A percentile compares a stretch with the other conserved stretches of the same genome.
Evolutionary conservation across 2,329 filamentous ascomycete species (phyloP).

Genomic region (Cadophora gregata): DNA sequence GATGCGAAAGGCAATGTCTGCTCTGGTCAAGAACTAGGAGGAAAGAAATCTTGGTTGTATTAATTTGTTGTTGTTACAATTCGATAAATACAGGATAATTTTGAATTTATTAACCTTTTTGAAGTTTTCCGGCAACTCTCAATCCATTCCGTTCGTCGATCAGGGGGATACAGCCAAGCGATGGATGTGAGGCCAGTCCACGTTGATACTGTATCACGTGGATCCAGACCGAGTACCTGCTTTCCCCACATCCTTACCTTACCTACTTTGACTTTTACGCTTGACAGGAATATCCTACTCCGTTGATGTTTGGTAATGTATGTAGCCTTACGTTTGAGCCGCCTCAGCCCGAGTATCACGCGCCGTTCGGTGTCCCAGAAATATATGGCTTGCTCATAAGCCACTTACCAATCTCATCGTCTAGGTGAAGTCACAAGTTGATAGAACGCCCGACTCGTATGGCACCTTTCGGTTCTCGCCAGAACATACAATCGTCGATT

Average conservation of each 20-base stretch:
- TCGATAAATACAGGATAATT: not conserved
- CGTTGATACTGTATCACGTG: not conserved
- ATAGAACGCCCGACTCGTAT: not conserved
- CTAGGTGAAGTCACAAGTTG: not conserved
- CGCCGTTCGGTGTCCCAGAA: conserved; percentile 6
- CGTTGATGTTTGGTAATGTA: not conserved
- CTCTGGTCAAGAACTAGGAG: not conserved
- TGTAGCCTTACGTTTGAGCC: not conserved
- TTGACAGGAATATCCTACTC: not conserved
- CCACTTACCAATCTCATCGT: not conserved
- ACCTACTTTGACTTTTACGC: not conserved
- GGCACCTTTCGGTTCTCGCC: not conserved
- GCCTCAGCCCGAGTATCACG: conserved; percentile 9
- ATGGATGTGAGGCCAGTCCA: not conserved
- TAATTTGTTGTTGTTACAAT: not conserved
- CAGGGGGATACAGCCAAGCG: not conserved
- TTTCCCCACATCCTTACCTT: not conserved
- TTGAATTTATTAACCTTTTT: not conserved
- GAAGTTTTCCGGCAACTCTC: not conserved
- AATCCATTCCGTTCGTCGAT: not conserved
- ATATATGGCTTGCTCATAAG: not conserved
- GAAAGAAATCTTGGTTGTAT: not conserved
- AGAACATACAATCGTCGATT: not conserved
- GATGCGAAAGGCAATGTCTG: not conserved
- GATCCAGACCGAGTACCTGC: not conserved